Base-by-base conservation (phyloP, 2,329 filamentous ascomycete species). In the Emergomyces pasteurianus region DNA sequence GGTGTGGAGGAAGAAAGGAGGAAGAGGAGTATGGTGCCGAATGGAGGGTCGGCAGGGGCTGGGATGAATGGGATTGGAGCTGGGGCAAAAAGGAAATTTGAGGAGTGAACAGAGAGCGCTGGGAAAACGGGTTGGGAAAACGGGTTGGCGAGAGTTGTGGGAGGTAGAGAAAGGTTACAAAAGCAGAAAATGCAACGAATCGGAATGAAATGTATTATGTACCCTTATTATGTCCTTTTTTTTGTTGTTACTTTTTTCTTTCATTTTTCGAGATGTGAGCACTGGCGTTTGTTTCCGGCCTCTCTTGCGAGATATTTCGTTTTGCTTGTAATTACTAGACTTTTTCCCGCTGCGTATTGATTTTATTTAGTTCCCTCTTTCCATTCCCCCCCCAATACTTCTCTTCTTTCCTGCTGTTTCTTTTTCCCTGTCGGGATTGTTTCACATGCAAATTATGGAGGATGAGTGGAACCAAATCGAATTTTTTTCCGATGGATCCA, bases 1-100 rank as follows among this genome's bases (percentile, higher is more conserved):
- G 47, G 58, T 18, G 38, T 26, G 31, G 67, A 68, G 38, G 68
- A 68, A n/a, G 67, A 67, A 54, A 67, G 67, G 38, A 68, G 64
- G 53, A 69, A 63, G 61, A 65, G 62, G 52, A 67, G 66, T 52
- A 67, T 67, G 12, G 69, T 23, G 23, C 31, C 23, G 21, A 31
- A 31, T 43, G 36, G 54, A 23, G 54, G 54, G 21, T 21, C 21
- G 69, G 38, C 66, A 54, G 50, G 66, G 46, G 14, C 65, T 60
- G 58, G 58, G 38, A 34, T 68, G n/a, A 67, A 69, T 62, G 65
- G 63, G 43, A 72, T 72, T 62, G 69, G 68, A 23, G 72, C 72
- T 60, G 73, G 74, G 3, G 66, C 73, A 31, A 77, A 76, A 66
- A 70, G 75, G 64, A 77, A 77, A 62, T 74, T 72, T 52, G 74